Percentiles rank a stretch among this genome's conserved stretches.
phyloP scores from a whole-genome alignment of 2,329 filamentous ascomycete genomes.

The Fusarium sp. region DNA sequence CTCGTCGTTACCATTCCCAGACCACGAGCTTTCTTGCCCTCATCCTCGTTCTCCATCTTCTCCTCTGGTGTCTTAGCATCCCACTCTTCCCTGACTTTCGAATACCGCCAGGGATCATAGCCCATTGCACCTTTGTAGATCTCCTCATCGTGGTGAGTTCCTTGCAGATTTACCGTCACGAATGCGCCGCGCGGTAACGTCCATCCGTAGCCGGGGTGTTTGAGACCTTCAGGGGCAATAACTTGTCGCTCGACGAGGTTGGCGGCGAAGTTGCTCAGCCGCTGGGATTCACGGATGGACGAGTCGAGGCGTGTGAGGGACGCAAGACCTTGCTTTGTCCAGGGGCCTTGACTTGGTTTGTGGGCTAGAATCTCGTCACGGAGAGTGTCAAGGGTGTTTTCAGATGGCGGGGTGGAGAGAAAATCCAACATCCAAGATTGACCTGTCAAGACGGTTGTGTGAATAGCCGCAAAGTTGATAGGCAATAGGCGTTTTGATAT shows the following conservation, averaged over 20 bases:
- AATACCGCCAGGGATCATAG: slow-evolving; percentile 66
- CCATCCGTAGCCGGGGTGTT: slow-evolving; percentile 51
- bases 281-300: slow-evolving; percentile 66
- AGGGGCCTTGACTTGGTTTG: slow-evolving; percentile 51
- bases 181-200: slow-evolving; percentile 57
- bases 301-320: slow-evolving; percentile 63
- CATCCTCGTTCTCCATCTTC: slow-evolving; percentile 48
- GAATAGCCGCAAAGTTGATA: slow-evolving; percentile 70
- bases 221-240: slow-evolving; percentile 58
- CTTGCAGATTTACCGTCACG: slow-evolving; percentile 59
- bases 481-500: slow-evolving; percentile 66
- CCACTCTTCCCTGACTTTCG: slow-evolving; percentile 56
- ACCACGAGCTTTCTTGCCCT: slow-evolving; percentile 53
- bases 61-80: slow-evolving; percentile 48
- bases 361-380: slow-evolving; percentile 56
- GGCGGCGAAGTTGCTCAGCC: slow-evolving; percentile 61
- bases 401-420: slow-evolving; percentile 54
- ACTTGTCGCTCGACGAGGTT: slow-evolving; percentile 62
- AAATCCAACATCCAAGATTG: slow-evolving; percentile 63
- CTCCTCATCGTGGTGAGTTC: slow-evolving; percentile 61
- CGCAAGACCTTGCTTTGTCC: slow-evolving; percentile 61
- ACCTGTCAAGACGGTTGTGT: slow-evolving; percentile 67
- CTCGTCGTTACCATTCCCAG: slow-evolving; percentile 67
- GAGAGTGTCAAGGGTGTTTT: slow-evolving; percentile 54
- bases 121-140: slow-evolving; percentile 56